Conservation (phyloP, 2,329 filamentous ascomycete genomes). For the Emergomyces pasteurianus region DNA sequence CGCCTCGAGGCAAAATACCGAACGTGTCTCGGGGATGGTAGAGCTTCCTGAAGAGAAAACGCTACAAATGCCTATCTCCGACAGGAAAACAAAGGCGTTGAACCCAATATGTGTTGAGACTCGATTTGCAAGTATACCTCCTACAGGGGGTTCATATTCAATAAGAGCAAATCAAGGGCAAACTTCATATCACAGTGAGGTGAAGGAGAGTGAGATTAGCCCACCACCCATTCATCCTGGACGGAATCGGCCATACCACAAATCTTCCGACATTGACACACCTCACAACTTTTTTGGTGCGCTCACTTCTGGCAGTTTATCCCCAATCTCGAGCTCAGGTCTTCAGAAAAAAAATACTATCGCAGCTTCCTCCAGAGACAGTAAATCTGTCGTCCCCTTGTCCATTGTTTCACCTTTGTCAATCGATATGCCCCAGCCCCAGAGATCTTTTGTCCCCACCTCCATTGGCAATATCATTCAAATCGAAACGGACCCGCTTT, state of each 20-base stretch:
- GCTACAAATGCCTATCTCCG: neutral
- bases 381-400: constrained; percentile 5
- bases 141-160: neutral
- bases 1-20: neutral
- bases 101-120: neutral
- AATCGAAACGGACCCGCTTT: constrained; percentile 1
- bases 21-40: neutral
- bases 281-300: neutral
- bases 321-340: neutral
- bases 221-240: neutral
- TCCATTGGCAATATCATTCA: neutral
- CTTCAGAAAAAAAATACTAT: neutral
- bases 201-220: neutral
- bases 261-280: neutral
- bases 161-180: neutral
- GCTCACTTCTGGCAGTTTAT: neutral
- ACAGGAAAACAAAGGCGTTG: neutral
- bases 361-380: neutral
- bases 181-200: neutral
- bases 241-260: neutral
- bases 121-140: neutral
- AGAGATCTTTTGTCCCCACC: constrained; percentile 7
- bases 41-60: neutral
- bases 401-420: constrained; percentile 15
- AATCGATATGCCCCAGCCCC: constrained; percentile 13